Base-by-base conservation (phyloP, 2,329 filamentous ascomycete species). In the Malbranchea cinnamomea region DNA sequence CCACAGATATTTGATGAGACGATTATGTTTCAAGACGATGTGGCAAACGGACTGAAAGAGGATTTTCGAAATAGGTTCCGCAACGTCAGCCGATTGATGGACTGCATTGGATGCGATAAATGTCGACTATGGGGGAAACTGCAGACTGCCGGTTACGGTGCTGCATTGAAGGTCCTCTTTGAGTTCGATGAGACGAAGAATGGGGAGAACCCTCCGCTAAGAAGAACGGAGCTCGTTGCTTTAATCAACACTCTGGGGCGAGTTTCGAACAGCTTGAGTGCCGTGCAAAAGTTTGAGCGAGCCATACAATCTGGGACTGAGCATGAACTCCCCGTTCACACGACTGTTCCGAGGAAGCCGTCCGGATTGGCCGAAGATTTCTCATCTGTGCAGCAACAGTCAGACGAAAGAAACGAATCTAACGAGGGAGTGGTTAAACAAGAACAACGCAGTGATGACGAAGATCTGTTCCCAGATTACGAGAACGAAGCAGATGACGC, bases 91-190 rank as follows among this genome's bases (percentile, higher is more conserved):
- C 75, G 89, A 23, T 68, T 95, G 40, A 98, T 98, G 89, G 89
- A 98, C 55, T 98, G 89, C 44, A 87, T 95, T 12, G 89, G 89
- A 25, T 98, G 89, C 55, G 89, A 98, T 60, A 98, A 98, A 61
- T 98, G 89, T 58, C 75, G 89, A 6, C 73, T 98, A 2, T 98
- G 89, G 89, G 89, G 89, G 28, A 98, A 98, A 59, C 60, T 98
- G 21, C 89, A 98, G 59, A 92, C 84, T 1, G 80, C 81, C 8
- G 89, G 89, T 2, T 95, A 94, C 50, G 89, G 89, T 28, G 83
- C 89, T 1, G 89, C 89, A 0, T 62, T 98, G 38, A 98, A 98
- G 59, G 78, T 98, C 4, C 67, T 98, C 2, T 98, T 98, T 46
- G 89, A 98, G 54, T 89, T 84, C 39, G 84, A 92, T 41, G 67